Evolutionary conservation across 768 basidiomycete genomes (phyloP).

Genomic region (Suillus luteus): DNA sequence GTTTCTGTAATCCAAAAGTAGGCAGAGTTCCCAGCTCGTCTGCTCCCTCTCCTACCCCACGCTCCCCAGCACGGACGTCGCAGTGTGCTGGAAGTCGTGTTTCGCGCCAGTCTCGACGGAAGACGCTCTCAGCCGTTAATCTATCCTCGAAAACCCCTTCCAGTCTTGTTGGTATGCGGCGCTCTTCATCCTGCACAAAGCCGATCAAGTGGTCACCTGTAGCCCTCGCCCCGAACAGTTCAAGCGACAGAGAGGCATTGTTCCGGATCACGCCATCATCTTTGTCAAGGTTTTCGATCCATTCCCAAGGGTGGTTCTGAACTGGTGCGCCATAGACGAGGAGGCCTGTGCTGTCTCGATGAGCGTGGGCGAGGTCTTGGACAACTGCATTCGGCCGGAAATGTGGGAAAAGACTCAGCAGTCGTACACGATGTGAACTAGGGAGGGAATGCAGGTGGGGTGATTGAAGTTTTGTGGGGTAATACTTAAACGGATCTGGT

Average conservation of each 20-base stretch:
- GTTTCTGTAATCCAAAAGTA: conserved; percentile 20
- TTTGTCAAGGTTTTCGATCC: conserved; percentile 69
- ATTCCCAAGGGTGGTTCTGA: conserved; percentile 82
- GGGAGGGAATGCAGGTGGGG: conserved; percentile 60
- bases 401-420: conserved; percentile 60
- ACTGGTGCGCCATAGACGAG: conserved; percentile 53
- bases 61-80: conserved; percentile 21
- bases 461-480: conserved; percentile 51
- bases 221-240: conserved; percentile 63
- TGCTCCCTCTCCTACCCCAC: conserved; percentile 25
- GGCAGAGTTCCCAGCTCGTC: conserved; percentile 35
- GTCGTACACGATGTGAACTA: conserved; percentile 53
- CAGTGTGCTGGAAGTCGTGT: conserved; percentile 44
- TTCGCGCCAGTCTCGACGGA: conserved; percentile 78
- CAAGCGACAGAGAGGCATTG: conserved; percentile 69
- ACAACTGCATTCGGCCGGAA: conserved; percentile 53
- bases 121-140: conserved; percentile 60
- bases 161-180: conserved; percentile 18
- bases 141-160: conserved; percentile 68
- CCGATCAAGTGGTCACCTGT: conserved; percentile 58
- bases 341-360: conserved; percentile 56
- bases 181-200: conserved; percentile 22
- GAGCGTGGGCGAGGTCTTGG: conserved; percentile 57
- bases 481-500: conserved; percentile 63
- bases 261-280: conserved; percentile 60